Evolutionary conservation across 1,284 basidiomycete species (phyloP), one percentile per base, ranked within the genome.

Genomic region (Papiliotrema laurentii): DNA sequence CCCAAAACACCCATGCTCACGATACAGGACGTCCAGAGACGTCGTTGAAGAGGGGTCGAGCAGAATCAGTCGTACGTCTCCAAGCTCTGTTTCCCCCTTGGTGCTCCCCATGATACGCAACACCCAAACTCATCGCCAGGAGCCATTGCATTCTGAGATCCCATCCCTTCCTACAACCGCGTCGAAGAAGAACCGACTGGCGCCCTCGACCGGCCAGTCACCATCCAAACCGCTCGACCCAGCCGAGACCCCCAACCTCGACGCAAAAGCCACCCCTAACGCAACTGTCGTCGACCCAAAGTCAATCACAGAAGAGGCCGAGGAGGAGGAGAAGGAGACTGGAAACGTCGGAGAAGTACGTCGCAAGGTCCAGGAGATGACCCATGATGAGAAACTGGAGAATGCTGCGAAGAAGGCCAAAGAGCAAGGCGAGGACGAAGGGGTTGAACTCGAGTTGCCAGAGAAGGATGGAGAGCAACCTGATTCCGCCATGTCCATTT

Each of bases 181-280:
- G 25, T 47, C 62, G n/a, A 73, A 73, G 60, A 71, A 71, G 64
- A 69, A 73, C 53, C 60, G 69, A n/a, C 43, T 66, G 16, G 66
- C 57, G 24, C 35, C 53, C 16, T 47, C 48, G 18, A 28, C 49
- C 22, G 30, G 39, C 16, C 47, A 42, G 36, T 3, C 38, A 5
- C 47, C 47, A 18, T 42, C 47, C 16, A 48, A 49, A 47, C 38
- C 47, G 45, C 22, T 53, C 47, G 45, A 43, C 37, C 45, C 33
- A 10, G 36, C 24, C n/a, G 3, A 11, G 5, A 16, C 39, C 19
- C 47, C 47, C 30, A 48, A 48, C 22, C 13, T 43, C 30, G 47
- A 50, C 26, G 10, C 26, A 11, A 30, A 42, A 25, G 38, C 33
- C 9, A 13, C 31, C 22, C 26, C 33, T 5, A 30, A 14, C 4